These are phyloP conservation scores for Pythium volutum DNA, from an alignment of 352 stramenopile genomes.

Conservation along the genomic window DNA sequence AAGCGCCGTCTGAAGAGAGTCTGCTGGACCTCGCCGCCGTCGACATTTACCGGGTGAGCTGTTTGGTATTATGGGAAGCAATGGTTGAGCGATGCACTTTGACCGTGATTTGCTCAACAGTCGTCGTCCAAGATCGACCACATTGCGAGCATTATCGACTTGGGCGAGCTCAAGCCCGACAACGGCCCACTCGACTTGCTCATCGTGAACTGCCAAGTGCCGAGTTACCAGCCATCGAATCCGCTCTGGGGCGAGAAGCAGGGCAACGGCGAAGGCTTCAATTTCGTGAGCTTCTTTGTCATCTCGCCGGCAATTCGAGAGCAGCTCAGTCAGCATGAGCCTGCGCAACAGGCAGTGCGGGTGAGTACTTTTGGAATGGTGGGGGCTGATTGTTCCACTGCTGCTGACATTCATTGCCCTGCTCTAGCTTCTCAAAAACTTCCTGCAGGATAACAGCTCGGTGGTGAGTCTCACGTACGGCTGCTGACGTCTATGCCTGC, in stretches of 20 bases:
- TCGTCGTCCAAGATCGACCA: conserved; percentile 73
- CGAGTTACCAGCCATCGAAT: conserved; percentile 81
- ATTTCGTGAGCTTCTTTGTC: conserved; percentile 79
- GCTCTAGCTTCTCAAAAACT: conserved; percentile 42
- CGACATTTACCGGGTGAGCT: conserved; percentile 66
- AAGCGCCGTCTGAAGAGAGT: conserved; percentile 51
- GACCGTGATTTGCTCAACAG: too few species aligned
- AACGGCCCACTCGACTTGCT: conserved; percentile 52
- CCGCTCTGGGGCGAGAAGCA: conserved; percentile 79
- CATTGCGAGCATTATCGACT: conserved; percentile 62
- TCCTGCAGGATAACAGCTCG: conserved; percentile 35
- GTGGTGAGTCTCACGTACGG: conserved; percentile 18
- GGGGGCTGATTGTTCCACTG: too few species aligned
- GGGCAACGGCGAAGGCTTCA: conserved; percentile 68
- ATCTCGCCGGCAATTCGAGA: conserved; percentile 55
- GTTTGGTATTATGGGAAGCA: too few species aligned
- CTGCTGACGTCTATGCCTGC: background rate
- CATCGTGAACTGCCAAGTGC: conserved; percentile 83
- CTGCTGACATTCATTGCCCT: too few species aligned
- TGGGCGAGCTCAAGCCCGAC: conserved; percentile 37
- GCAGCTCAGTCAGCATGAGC: conserved; percentile 42
- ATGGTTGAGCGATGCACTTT: too few species aligned
- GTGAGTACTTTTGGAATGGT: too few species aligned
- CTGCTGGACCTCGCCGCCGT: conserved; percentile 64
- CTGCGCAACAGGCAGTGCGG: conserved; percentile 47